Percentiles rank a stretch among this genome's conserved stretches.
These are phyloP conservation scores for Pseudonitzschia delicatissima DNA, from an alignment of 108 stramenopile species.

Conservation along the genomic window DNA sequence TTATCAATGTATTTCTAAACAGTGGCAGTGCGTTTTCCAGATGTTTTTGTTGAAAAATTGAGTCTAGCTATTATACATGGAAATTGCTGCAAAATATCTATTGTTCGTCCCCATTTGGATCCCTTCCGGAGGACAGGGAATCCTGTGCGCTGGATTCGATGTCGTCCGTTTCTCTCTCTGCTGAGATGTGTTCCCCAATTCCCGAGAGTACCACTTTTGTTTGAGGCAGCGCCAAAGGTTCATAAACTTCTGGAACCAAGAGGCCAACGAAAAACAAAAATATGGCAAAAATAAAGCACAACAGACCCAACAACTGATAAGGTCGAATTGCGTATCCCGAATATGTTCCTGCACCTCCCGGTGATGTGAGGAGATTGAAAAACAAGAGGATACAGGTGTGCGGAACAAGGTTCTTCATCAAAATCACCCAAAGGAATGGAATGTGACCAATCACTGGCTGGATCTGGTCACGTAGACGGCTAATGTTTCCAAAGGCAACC, in stretches of 20 bases:
- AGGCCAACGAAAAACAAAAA: constrained; percentile 38
- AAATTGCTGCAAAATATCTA: too few relatives aligned
- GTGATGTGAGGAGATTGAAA: constrained; percentile 33
- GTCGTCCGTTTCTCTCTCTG: too few relatives aligned
- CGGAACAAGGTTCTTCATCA: constrained; percentile 48
- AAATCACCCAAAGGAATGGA: constrained; percentile 46
- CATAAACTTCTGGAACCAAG: constrained; percentile 32
- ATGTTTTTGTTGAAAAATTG: too few relatives aligned
- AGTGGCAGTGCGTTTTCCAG: too few relatives aligned
- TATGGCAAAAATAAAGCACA: constrained; percentile 36
- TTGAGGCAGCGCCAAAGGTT: constrained; percentile 15
- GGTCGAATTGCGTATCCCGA: constrained; percentile 34
- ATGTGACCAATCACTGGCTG: constrained; percentile 43
- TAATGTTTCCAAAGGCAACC: constrained; percentile 35
- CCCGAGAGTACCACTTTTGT: neutral
- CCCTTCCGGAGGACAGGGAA: too few relatives aligned
- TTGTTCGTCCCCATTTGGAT: too few relatives aligned
- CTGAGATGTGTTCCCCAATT: too few relatives aligned
- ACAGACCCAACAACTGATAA: constrained; percentile 50
- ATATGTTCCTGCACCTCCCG: constrained; percentile 26
- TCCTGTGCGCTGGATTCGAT: too few relatives aligned
- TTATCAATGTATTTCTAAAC: too few relatives aligned
- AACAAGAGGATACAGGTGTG: constrained; percentile 50
- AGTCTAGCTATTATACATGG: too few relatives aligned
- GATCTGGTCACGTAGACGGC: constrained; percentile 36